Base-by-base conservation (phyloP, 106 monocot species). In the Chionographis japonica region DNA sequence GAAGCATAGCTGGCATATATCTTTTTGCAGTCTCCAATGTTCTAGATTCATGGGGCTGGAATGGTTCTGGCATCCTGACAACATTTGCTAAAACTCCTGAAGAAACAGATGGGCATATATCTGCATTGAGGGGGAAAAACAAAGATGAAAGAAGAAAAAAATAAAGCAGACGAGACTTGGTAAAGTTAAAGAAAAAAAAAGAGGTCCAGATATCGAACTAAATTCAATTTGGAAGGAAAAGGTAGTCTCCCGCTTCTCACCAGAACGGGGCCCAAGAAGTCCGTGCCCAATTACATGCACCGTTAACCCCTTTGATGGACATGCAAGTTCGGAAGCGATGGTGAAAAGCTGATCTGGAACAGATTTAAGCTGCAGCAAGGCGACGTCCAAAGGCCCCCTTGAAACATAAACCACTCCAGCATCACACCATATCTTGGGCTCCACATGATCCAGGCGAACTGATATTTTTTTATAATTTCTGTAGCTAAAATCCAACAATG, bases 261-360 rank as follows among this genome's bases (percentile, higher is more conserved):
- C 92, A 67, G 91, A 86, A 68, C 76, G 79, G 59, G 95, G 89
- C 18, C 92, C 95, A 63, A 95, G 68, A 72, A 88, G 91, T 50
- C 92, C 92, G 69, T 97, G 89, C 13, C 95, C 95, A 67, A 92
- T 80, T 50, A 92, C 92, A 89, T 89, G 75, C 27, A 97, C 78
- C 8, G 70, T 46, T 58, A 62, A 72, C 43, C 92, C 92, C 60
- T 53, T 43, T 55, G 71, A 11, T 20, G 86, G 92, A 41, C 84
- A 71, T 18, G 46, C 52, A 72, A 83, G 82, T 54, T 95, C 75
- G 4, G 84, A 72, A 55, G 38, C 72, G 51, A 97, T 84, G 19
- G 84, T 64, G 36, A 40, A 60, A 68, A 92, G 74, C 56, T 80
- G 39, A 41, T 62, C 20, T 9, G 79, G 86, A 78, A 85, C 50